Conservation (phyloP, 1,284 basidiomycete species). For the Ganoderma resinaceum region DNA sequence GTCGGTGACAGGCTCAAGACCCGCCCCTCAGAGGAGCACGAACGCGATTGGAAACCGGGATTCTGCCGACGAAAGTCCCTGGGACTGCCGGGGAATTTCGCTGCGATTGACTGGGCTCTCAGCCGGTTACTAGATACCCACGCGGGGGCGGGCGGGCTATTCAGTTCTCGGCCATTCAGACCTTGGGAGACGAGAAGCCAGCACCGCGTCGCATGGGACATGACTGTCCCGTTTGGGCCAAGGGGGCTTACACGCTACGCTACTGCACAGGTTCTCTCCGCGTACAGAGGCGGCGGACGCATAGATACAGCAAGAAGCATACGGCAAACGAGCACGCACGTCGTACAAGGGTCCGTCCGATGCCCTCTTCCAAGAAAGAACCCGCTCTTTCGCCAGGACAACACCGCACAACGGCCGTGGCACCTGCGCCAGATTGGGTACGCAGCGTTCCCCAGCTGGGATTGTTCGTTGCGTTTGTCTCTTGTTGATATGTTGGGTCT, state of each 20-base stretch:
- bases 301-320: slow-evolving; percentile 10
- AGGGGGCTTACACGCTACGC: slow-evolving; percentile 1
- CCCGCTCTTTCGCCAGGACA: not conserved
- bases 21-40: not conserved
- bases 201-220: not conserved
- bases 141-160: not conserved
- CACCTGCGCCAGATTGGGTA: not conserved
- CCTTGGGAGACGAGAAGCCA: not conserved
- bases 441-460: not conserved
- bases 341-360: slow-evolving; percentile 18
- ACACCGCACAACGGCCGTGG: not conserved
- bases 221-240: not conserved
- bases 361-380: slow-evolving; percentile 13
- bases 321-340: slow-evolving; percentile 1
- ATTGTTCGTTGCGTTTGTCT: not conserved
- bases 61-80: slow-evolving; percentile 9
- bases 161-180: not conserved
- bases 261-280: not conserved
- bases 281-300: not conserved
- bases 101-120: slow-evolving; percentile 12
- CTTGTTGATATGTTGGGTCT: not conserved
- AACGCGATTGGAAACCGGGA: not conserved
- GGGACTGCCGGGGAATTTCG: not conserved
- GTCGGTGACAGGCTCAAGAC: slow-evolving; percentile 4
- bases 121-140: slow-evolving; percentile 12